A percentile compares a stretch with the other conserved stretches of the same genome.
These are phyloP conservation scores for Magnolia changhungtana DNA, from an alignment of 164 flowering plant genomes.

Conservation along the genomic window DNA sequence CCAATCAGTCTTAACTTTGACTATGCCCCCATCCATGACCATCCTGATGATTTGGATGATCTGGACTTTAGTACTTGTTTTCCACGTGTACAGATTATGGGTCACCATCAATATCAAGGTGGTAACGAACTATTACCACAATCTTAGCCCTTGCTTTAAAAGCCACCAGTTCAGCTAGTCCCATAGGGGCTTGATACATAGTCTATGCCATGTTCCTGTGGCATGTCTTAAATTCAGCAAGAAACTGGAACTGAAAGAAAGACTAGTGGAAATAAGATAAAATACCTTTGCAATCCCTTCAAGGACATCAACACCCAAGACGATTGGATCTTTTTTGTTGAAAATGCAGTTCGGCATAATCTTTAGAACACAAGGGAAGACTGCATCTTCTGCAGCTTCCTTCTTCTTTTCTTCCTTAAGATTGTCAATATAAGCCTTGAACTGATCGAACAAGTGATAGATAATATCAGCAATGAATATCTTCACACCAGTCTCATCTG, in stretches of 20 bases:
- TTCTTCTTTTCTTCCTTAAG: constrained; percentile 92
- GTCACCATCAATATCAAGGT: no score
- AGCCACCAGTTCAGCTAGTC: background rate
- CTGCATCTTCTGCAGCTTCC: constrained; percentile 92
- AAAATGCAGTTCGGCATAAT: constrained; percentile 82
- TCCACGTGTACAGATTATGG: no score
- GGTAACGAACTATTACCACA: no score
- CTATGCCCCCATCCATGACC: no score
- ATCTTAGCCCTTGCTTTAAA: background rate
- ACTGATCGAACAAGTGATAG: constrained; percentile 93
- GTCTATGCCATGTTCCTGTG: background rate
- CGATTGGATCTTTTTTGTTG: constrained; percentile 94
- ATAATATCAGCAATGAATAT: constrained; percentile 94
- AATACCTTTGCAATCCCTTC: constrained; percentile 87
- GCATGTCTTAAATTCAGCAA: background rate
- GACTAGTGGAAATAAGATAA: background rate
- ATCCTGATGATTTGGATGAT: no score
- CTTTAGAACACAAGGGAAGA: constrained; percentile 93
- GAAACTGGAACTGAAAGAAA: background rate
- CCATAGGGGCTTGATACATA: background rate
- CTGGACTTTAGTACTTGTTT: no score
- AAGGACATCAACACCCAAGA: constrained; percentile 88
- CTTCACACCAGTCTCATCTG: constrained; percentile 86
- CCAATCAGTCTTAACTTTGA: no score
- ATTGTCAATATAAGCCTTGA: constrained; percentile 85